phyloP scores from a whole-genome alignment of 179 eudicot species.

The Camellia oleifera region DNA sequence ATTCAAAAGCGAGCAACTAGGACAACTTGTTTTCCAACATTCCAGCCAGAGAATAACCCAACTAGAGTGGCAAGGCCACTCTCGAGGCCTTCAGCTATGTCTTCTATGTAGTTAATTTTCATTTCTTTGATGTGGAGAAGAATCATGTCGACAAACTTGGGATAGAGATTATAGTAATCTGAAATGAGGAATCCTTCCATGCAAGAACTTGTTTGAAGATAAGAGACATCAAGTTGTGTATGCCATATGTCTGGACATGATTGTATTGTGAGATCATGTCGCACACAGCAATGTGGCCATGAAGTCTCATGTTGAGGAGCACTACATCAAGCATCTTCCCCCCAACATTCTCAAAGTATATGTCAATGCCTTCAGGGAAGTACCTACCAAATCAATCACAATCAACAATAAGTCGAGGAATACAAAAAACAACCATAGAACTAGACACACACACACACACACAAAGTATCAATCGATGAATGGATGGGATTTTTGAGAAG shows the following conservation, averaged over 20 bases:
- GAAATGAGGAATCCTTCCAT: slow-evolving; percentile 40
- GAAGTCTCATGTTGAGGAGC: slow-evolving; percentile 42
- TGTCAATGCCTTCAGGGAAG: slow-evolving; percentile 57
- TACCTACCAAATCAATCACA: slow-evolving; percentile 21
- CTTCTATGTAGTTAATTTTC: slow-evolving; percentile 12
- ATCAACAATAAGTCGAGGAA: too few species aligned
- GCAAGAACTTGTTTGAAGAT: slow-evolving; percentile 22
- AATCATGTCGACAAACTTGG: slow-evolving; percentile 38
- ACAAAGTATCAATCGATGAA: too few species aligned
- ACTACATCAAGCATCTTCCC: slow-evolving; percentile 53
- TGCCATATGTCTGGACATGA: slow-evolving; percentile 40
- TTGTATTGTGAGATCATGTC: slow-evolving; percentile 64
- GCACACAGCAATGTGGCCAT: slow-evolving; percentile 47
- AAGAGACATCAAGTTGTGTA: slow-evolving; percentile 27
- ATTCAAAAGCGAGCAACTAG: slow-evolving; percentile 20
- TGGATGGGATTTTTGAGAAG: too few species aligned
- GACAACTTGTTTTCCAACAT: slow-evolving; percentile 52
- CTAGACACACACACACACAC: too few species aligned
- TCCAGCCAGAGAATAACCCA: slow-evolving; percentile 37
- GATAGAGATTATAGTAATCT: slow-evolving; percentile 38
- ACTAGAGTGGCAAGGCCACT: slow-evolving; percentile 37
- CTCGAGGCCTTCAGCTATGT: slow-evolving; percentile 43
- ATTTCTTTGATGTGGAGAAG: not conserved
- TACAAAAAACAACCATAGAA: too few species aligned
- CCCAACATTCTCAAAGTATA: slow-evolving; percentile 56